Base-by-base conservation (phyloP, 2,329 filamentous ascomycete species). In the Pseudocercospora macadamiae region DNA sequence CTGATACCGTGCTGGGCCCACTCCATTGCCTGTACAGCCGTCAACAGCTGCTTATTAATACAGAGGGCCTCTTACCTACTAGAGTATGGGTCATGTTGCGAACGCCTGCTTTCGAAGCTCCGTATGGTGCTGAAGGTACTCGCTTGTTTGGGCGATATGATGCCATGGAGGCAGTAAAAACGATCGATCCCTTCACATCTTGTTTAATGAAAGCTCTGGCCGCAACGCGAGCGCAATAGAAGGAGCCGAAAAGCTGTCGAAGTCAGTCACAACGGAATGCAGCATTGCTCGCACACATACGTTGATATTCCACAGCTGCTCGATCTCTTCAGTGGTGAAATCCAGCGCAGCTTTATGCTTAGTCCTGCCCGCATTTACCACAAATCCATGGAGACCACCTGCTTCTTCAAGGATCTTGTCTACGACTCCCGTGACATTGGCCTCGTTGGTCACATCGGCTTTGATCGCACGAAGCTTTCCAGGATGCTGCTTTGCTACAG, bases 341-440 rank as follows among this genome's bases (percentile, higher is more conserved):
- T 83, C 79, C 4, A 82, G 68, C 0, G 80, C 80, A 1, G 80
- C 68, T 65, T 82, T 82, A 62, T 83, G 81, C 64, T 82, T 80
- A 10, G 80, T 83, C 12, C 77, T 70, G 12, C 80, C 80, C 0
- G 80, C 80, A 59, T 83, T 82, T 10, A 75, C 76, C 2, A 82
- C 79, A 71, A 83, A 79, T 10, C 80, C 80, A 56, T 82, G 77
- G 6, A 82, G 61, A 3, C 71, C 75, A 3, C 79, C 80, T 0
- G 71, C 72, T 51, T 80, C 73, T 8, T 65, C 64, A 2, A 82
- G 64, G 7, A 82, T 79, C 51, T 72, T 68, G 55, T 82, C 79
- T 0, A 82, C 69, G 2, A 78, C 79, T 2, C 71, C 70, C 2
- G 74, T 73, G 39, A 81, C 75, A n/a, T 69, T 78, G 1, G 70